phyloP scores from a whole-genome alignment of 2,329 filamentous ascomycete genomes.

The Aaosphaeria arxii region DNA sequence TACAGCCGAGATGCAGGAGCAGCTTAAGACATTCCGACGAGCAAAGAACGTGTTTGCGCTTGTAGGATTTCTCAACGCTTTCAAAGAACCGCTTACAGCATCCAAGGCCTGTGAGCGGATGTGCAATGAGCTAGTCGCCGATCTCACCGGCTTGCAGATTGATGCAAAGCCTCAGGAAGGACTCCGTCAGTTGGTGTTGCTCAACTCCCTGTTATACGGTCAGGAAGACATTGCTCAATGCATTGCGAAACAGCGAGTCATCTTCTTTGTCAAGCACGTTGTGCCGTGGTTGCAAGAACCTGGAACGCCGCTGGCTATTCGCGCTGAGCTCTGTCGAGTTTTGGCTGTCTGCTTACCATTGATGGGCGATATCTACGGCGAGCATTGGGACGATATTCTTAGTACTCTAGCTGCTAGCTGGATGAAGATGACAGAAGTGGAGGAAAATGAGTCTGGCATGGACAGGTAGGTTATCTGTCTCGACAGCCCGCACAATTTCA shows the following conservation, averaged over 20 bases:
- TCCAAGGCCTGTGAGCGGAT: conserved; percentile 49
- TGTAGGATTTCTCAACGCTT: conserved; percentile 47
- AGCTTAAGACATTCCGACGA: conserved; percentile 27
- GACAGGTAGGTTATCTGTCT: conserved; percentile 16
- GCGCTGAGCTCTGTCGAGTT: conserved; percentile 54
- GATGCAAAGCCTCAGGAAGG: conserved; percentile 42
- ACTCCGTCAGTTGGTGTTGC: conserved; percentile 49
- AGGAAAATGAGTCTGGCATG: conserved; percentile 20
- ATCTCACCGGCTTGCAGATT: conserved; percentile 54
- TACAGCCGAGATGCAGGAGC: conserved; percentile 34
- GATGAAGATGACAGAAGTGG: conserved; percentile 22
- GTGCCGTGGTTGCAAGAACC: conserved; percentile 64
- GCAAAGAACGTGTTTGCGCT: conserved; percentile 45
- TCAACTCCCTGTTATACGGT: conserved; percentile 53
- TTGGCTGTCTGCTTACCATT: conserved; percentile 63
- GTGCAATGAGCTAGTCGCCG: conserved; percentile 60
- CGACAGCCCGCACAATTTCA: background rate
- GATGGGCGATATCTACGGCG: conserved; percentile 80
- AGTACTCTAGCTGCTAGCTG: conserved; percentile 36
- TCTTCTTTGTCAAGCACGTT: conserved; percentile 80
- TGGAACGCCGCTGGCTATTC: conserved; percentile 49
- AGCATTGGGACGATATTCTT: conserved; percentile 68
- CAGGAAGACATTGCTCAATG: conserved; percentile 48
- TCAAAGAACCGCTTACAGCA: conserved; percentile 48
- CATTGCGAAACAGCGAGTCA: conserved; percentile 63